Evolutionary conservation across 345 rosid species (phyloP).

Genomic region (Jatropha curcas): DNA sequence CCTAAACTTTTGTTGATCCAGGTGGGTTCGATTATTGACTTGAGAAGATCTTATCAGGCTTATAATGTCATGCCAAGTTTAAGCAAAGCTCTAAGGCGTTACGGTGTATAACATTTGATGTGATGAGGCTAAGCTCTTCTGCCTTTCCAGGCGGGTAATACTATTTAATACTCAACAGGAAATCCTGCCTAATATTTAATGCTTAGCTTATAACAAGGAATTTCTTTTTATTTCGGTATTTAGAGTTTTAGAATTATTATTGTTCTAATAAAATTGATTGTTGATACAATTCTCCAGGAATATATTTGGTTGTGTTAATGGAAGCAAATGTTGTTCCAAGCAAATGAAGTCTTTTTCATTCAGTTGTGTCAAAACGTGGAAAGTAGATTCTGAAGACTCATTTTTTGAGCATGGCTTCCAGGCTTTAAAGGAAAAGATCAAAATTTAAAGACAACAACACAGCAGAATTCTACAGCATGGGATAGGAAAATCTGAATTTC

Average conservation of each 20-base stretch:
- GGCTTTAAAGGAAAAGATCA: neutral
- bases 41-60: conserved; percentile 95
- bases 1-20: conserved; percentile 23
- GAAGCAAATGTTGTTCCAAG: conserved; percentile 14
- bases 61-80: conserved; percentile 95
- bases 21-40: conserved; percentile 97
- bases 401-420: neutral
- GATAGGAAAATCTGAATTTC: neutral
- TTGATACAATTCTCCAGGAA: neutral
- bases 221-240: conserved; percentile 2
- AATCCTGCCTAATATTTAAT: neutral
- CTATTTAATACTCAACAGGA: neutral
- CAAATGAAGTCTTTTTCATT: neutral
- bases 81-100: conserved; percentile 82
- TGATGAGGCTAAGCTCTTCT: conserved; percentile 11
- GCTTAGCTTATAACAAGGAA: neutral
- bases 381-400: conserved; percentile 2
- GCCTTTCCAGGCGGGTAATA: conserved; percentile 17
- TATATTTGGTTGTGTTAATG: neutral
- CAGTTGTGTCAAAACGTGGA: neutral
- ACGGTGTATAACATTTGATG: conserved; percentile 54
- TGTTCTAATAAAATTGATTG: neutral
- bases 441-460: neutral
- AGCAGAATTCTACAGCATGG: neutral
- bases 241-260: neutral